phyloP scores from a whole-genome alignment of 257 asterid species.

The Handroanthus guayacan region DNA sequence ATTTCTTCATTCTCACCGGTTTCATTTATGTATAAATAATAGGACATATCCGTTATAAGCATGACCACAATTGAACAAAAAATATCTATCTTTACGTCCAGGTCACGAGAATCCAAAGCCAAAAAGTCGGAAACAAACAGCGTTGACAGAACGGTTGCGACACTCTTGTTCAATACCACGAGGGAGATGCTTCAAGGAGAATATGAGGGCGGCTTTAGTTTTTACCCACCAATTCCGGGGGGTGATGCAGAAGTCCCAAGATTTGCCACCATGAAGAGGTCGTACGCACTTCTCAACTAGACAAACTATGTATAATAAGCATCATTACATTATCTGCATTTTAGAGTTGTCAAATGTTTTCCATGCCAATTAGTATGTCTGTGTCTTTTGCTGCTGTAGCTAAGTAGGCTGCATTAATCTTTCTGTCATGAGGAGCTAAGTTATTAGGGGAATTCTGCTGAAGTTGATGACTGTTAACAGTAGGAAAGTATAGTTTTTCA shows the following conservation, averaged over 20 bases:
- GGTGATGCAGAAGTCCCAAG: conserved; percentile 47
- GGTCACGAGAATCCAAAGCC: conserved; percentile 32
- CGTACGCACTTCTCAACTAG: neutral
- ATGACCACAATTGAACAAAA: neutral
- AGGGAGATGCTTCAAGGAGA: conserved; percentile 12
- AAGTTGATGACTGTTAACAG: neutral
- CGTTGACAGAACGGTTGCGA: conserved; percentile 59
- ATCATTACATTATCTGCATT: neutral
- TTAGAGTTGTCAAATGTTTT: neutral
- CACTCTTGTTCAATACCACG: conserved; percentile 47
- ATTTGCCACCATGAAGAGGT: neutral
- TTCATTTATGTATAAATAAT: neutral
- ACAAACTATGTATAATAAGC: neutral
- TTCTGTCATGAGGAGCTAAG: neutral
- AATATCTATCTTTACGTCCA: conserved; percentile 23
- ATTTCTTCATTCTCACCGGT: neutral
- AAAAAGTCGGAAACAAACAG: conserved; percentile 36
- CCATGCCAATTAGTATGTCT: neutral
- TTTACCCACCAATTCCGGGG: conserved; percentile 26
- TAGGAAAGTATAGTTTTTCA: neutral
- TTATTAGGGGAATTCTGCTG: neutral
- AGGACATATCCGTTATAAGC: too few relatives aligned
- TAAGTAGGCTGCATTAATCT: neutral
- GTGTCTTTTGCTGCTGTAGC: neutral
- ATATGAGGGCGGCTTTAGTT: neutral